These are phyloP conservation scores for Hanseniaspora thailandica DNA, from an alignment of 805 yeast genomes.

Conservation along the genomic window DNA sequence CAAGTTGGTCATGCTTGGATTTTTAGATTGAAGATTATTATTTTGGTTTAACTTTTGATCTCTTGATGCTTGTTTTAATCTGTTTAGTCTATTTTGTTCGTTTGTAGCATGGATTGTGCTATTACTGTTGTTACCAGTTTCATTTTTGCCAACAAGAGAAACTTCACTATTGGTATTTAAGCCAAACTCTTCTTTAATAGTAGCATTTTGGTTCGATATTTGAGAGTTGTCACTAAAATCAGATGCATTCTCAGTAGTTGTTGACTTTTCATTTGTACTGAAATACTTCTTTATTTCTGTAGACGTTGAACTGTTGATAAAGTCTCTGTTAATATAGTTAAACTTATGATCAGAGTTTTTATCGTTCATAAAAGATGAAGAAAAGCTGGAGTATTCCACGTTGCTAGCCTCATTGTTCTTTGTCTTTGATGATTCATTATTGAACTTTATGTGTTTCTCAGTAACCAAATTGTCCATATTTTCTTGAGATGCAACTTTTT, in stretches of 20 bases:
- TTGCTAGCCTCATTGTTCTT: constrained; percentile 7
- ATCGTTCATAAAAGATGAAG: constrained; percentile 13
- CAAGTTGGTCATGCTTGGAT: not conserved
- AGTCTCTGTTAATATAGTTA: constrained; percentile 19
- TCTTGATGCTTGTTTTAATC: not conserved
- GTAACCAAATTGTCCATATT: constrained; percentile 14
- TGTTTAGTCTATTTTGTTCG: not conserved
- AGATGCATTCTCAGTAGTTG: not conserved
- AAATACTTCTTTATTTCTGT: constrained; percentile 8
- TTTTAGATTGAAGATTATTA: not conserved
- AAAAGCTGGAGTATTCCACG: constrained; percentile 8
- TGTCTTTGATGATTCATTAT: not conserved
- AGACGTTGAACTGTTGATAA: constrained; percentile 15
- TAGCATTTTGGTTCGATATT: not conserved
- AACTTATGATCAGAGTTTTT: constrained; percentile 15
- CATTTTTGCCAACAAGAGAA: not conserved
- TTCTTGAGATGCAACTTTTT: not conserved
- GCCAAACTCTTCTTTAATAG: not conserved
- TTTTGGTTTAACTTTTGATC: not conserved
- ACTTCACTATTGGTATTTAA: not conserved
- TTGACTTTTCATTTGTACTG: not conserved
- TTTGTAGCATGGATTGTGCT: not conserved
- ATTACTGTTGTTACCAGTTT: not conserved
- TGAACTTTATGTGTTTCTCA: not conserved
- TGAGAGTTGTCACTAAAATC: not conserved